Evolutionary conservation across 805 yeast species (phyloP).

Genomic region (Wickerhamomyces mucosus): DNA sequence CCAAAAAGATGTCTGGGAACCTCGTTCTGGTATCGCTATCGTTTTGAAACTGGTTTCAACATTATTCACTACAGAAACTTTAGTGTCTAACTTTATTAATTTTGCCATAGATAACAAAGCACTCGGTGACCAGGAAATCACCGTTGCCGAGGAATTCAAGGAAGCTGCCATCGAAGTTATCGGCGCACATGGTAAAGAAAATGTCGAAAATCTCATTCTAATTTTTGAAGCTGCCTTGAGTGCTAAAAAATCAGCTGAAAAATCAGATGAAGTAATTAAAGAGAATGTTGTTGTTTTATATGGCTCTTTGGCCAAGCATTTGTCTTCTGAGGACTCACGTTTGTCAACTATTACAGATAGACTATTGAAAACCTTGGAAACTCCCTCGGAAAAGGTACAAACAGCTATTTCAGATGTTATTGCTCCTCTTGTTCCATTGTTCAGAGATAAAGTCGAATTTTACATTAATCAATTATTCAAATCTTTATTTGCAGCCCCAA

Average conservation of each 20-base stretch:
- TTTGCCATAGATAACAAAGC: constrained; percentile 58
- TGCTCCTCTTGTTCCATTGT: constrained; percentile 66
- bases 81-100: constrained; percentile 45
- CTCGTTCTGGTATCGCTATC: constrained; percentile 72
- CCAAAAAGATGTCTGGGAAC: constrained; percentile 75
- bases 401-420: constrained; percentile 79
- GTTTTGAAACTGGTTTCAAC: constrained; percentile 48
- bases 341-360: constrained; percentile 56
- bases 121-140: constrained; percentile 61
- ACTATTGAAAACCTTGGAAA: constrained; percentile 63
- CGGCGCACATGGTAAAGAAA: constrained; percentile 49
- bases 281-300: constrained; percentile 81
- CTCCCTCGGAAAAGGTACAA: constrained; percentile 88
- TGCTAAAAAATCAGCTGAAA: constrained; percentile 36
- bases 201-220: constrained; percentile 69
- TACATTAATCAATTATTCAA: constrained; percentile 52
- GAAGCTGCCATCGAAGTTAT: constrained; percentile 81
- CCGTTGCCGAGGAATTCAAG: constrained; percentile 74
- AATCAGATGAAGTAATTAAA: constrained; percentile 50
- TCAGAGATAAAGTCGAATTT: constrained; percentile 37
- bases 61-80: constrained; percentile 24
- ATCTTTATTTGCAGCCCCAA: constrained; percentile 44
- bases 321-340: constrained; percentile 57
- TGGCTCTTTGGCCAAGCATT: constrained; percentile 85
- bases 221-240: constrained; percentile 64